These are phyloP conservation scores for Schizopora paradoxa DNA, from an alignment of 1,284 basidiomycete genomes.

Conservation along the genomic window DNA sequence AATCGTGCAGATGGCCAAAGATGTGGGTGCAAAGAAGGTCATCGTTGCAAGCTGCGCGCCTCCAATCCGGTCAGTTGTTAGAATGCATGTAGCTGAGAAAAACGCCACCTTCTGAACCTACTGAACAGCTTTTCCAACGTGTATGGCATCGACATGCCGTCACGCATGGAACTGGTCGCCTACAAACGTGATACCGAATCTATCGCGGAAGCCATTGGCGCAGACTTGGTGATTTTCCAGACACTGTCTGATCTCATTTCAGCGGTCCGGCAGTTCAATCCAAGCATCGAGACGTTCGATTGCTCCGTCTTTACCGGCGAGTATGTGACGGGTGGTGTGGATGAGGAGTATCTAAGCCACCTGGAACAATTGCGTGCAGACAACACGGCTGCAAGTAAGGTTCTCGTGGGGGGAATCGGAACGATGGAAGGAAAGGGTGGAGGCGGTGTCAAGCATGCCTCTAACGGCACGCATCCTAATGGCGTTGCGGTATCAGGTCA, in stretches of 20 bases:
- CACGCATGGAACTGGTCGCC: slow-evolving; percentile 89
- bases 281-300: slow-evolving; percentile 77
- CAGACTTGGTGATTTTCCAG: slow-evolving; percentile 97
- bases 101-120: slow-evolving; percentile 9
- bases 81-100: slow-evolving; percentile 2
- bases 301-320: slow-evolving; percentile 98
- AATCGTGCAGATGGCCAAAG: slow-evolving; percentile 99
- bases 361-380: slow-evolving; percentile 83
- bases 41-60: slow-evolving; percentile 97
- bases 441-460: slow-evolving; percentile 23
- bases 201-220: slow-evolving; percentile 85
- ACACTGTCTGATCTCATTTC: slow-evolving; percentile 86
- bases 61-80: slow-evolving; percentile 69
- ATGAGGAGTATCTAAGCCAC: slow-evolving; percentile 75
- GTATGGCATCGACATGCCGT: slow-evolving; percentile 99
- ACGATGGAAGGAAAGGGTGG: slow-evolving; percentile 36
- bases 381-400: slow-evolving; percentile 62
- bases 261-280: slow-evolving; percentile 88
- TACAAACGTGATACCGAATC: slow-evolving; percentile 72
- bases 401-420: slow-evolving; percentile 29
- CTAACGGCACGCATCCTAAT: slow-evolving; percentile 17
- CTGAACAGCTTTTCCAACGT: slow-evolving; percentile 79
- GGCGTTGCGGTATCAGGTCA: slow-evolving; percentile 32
- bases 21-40: slow-evolving; percentile 97
- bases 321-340: slow-evolving; percentile 96